Conservation (phyloP, 805 yeast genomes). For the Naumovozyma castellii region DNA sequence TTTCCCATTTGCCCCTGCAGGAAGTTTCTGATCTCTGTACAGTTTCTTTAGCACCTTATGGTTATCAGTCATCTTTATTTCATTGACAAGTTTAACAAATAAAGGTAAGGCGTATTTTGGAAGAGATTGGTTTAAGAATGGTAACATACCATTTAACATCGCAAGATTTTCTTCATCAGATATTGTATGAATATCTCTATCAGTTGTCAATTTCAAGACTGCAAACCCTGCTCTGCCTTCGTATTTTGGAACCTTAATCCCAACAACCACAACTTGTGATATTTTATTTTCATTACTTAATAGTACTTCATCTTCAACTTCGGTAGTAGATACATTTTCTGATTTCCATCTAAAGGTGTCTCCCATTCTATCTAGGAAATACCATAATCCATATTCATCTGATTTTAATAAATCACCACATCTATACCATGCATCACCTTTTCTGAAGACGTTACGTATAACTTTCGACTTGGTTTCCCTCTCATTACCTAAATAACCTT, state of each 20-base stretch:
- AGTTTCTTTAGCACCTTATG: constrained; percentile 69
- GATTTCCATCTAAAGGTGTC: constrained; percentile 96
- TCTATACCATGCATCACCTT: constrained; percentile 88
- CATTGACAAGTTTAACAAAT: constrained; percentile 58
- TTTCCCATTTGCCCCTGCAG: constrained; percentile 52
- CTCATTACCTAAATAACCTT: constrained; percentile 78
- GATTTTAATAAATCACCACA: constrained; percentile 72
- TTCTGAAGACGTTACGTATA: constrained; percentile 57
- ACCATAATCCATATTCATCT: constrained; percentile 61
- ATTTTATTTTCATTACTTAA: constrained; percentile 30
- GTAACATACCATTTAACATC: constrained; percentile 34
- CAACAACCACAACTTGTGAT: constrained; percentile 76
- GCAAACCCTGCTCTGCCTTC: constrained; percentile 96
- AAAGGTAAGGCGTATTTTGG: constrained; percentile 85
- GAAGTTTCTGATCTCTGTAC: constrained; percentile 57
- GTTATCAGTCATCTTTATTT: constrained; percentile 63
- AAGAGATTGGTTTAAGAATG: constrained; percentile 35
- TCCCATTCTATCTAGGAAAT: constrained; percentile 86
- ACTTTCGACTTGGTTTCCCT: constrained; percentile 73
- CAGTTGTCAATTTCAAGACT: constrained; percentile 46
- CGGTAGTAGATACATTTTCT: constrained; percentile 88
- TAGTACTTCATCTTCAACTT: constrained; percentile 70
- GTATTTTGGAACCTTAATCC: constrained; percentile 72
- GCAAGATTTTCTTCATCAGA: constrained; percentile 17
- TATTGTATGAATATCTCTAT: constrained; percentile 1